Evolutionary conservation across 1,284 basidiomycete genomes (phyloP), one percentile per base, ranked within the genome.

Genomic region (Anthracocystis walkeri): DNA sequence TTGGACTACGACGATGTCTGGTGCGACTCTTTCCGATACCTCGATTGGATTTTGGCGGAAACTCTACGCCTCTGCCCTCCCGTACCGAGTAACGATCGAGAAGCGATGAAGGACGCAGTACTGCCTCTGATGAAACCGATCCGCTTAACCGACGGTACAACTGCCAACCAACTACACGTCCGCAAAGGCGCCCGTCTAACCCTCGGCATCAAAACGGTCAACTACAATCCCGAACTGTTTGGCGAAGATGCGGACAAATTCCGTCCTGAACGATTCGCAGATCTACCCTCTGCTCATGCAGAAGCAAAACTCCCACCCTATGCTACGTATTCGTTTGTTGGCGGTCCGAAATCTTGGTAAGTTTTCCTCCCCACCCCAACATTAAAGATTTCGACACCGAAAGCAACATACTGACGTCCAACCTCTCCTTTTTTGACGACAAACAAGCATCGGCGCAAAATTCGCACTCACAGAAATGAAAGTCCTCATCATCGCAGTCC

Each of bases 101-200:
- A 77, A 45, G 75, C 78, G 2, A 62, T 58, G 20, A 25, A 59
- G 18, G 73, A 81, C 23, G 55, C 68, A 11, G 63, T 79, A 2
- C 62, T 83, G 0, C 81, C 81, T 1, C 74, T 83, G 16, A 75
- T 79, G 61, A 62, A 57, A 4, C 71, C 78, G 5, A 42, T 80
- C 74, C 63, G 86, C 62, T 86, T 87, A 71, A 85, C 87, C 16
- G 88, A 76, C 35, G 80, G 78, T 8, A 58, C 56, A n/a, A 69
- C 55, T n/a, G 55, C 51, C 57, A 66, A 72, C 61, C 64, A 65
- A 44, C 58, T 80, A n/a, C 23, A 62, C 18, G 56, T 82, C 42
- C 63, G 58, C 27, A 79, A 78, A 55, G 80, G 77, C 23, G 46
- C 78, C 33, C 65, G 73, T 18, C 38, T 84, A 29, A 79, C 78